Percentiles rank a stretch among this genome's conserved stretches.
These are phyloP conservation scores for Penicillium sp. DNA, from an alignment of 2,329 filamentous ascomycete genomes.

Conservation along the genomic window DNA sequence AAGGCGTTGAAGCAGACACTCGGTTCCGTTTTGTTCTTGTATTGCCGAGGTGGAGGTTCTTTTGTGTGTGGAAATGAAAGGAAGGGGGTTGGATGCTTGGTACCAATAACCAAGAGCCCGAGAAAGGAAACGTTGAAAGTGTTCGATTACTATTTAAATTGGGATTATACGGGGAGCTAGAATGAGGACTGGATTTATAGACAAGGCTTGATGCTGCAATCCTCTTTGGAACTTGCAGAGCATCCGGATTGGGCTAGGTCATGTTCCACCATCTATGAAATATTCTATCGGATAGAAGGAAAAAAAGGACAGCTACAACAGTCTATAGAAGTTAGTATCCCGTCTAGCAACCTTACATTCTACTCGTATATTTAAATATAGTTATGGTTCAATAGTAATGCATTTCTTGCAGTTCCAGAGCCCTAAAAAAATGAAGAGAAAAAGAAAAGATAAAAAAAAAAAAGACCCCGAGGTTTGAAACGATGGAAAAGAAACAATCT, in stretches of 20 bases:
- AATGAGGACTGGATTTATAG: too few relatives aligned
- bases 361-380: background rate
- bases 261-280: background rate
- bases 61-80: too few relatives aligned
- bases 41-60: too few relatives aligned
- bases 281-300: background rate
- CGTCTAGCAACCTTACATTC: background rate
- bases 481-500: slow-evolving; percentile 12
- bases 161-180: too few relatives aligned
- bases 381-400: background rate
- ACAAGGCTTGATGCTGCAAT: background rate
- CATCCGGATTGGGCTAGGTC: background rate
- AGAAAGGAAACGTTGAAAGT: too few relatives aligned
- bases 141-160: too few relatives aligned
- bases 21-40: too few relatives aligned
- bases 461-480: slow-evolving; percentile 1
- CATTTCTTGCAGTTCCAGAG: slow-evolving; percentile 2
- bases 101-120: too few relatives aligned
- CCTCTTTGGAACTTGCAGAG: background rate
- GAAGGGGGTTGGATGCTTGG: too few relatives aligned
- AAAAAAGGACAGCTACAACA: background rate
- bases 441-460: slow-evolving; percentile 12
- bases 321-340: background rate
- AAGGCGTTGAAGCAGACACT: too few relatives aligned
- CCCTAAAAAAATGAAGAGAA: background rate